phyloP scores from a whole-genome alignment of 331 rosid species.

The Dryas integrifolia region DNA sequence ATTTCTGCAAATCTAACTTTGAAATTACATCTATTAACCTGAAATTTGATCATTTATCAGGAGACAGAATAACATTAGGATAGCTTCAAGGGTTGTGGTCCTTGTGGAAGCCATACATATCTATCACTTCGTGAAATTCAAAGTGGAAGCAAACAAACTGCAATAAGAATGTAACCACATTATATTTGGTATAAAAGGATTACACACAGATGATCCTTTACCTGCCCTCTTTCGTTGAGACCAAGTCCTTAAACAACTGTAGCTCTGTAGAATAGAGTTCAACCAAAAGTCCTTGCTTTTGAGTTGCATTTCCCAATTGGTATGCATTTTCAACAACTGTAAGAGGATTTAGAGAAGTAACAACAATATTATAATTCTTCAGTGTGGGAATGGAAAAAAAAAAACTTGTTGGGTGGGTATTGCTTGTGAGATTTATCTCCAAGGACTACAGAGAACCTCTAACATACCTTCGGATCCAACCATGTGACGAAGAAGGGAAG shows the following conservation, averaged over 20 bases:
- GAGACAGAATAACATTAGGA: slow-evolving; percentile 18
- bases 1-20: slow-evolving; percentile 71
- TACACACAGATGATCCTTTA: slow-evolving; percentile 30
- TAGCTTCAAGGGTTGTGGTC: background rate
- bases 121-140: background rate
- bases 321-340: slow-evolving; percentile 89
- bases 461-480: slow-evolving; percentile 92
- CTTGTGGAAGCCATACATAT: background rate
- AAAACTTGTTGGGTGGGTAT: background rate
- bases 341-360: background rate
- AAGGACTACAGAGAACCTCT: background rate
- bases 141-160: background rate
- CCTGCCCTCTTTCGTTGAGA: slow-evolving; percentile 77
- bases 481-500: slow-evolving; percentile 68
- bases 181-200: background rate
- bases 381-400: background rate
- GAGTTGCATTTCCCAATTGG: slow-evolving; percentile 64
- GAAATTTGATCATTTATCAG: slow-evolving; percentile 29
- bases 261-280: slow-evolving; percentile 82
- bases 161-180: background rate
- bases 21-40: slow-evolving; percentile 73
- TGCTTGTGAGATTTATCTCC: slow-evolving; percentile 6
- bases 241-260: slow-evolving; percentile 75
- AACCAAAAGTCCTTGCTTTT: slow-evolving; percentile 74
- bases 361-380: background rate